Conservation (phyloP, 1,284 basidiomycete genomes). For the Wallemia ichthyophaga region DNA sequence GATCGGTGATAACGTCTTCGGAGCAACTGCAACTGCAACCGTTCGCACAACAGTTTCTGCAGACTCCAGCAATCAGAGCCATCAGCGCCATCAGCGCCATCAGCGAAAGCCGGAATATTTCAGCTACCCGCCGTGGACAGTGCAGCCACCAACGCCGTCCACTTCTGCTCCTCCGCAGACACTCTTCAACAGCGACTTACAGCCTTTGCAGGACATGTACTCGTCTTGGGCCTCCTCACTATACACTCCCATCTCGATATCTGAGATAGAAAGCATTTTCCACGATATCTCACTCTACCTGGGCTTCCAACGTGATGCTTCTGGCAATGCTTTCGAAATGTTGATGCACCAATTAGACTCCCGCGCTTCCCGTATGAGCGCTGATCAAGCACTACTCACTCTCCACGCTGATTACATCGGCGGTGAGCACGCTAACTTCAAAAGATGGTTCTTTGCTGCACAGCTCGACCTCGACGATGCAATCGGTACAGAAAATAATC, state of each 20-base stretch:
- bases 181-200: not conserved
- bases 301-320: slow-evolving; percentile 68
- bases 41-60: not conserved
- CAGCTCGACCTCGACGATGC: slow-evolving; percentile 97
- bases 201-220: not conserved
- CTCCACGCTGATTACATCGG: slow-evolving; percentile 98
- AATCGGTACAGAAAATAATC: slow-evolving; percentile 71
- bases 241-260: slow-evolving; percentile 54
- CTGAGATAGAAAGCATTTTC: slow-evolving; percentile 97
- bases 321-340: slow-evolving; percentile 59
- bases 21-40: not conserved
- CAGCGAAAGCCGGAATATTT: too few relatives aligned
- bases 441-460: slow-evolving; percentile 95
- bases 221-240: not conserved
- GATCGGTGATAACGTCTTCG: not conserved
- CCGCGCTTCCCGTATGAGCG: slow-evolving; percentile 85
- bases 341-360: slow-evolving; percentile 94
- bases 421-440: slow-evolving; percentile 82
- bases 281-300: slow-evolving; percentile 95
- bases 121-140: not conserved
- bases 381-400: slow-evolving; percentile 75
- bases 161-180: not conserved
- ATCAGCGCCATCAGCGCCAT: too few relatives aligned
- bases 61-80: too few relatives aligned
- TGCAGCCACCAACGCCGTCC: not conserved